A percentile compares a stretch with the other conserved stretches of the same genome.
phyloP scores from a whole-genome alignment of 345 rosid genomes.

The Firmiana major region DNA sequence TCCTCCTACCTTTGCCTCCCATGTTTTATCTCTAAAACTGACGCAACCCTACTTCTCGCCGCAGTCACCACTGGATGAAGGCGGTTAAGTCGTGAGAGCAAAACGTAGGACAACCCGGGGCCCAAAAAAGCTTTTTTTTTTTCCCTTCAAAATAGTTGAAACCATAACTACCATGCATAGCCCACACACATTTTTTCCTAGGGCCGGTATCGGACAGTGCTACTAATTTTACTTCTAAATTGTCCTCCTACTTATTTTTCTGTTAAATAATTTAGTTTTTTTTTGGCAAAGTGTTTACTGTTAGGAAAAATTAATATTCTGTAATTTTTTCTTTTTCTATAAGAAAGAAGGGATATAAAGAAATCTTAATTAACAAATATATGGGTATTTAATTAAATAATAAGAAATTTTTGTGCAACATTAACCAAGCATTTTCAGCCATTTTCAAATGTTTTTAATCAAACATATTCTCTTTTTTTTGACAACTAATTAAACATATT shows the following conservation, averaged over 20 bases:
- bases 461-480: too few species aligned
- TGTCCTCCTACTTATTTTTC: background rate
- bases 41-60: background rate
- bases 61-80: too few species aligned
- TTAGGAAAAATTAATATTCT: background rate
- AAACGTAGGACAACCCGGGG: too few species aligned
- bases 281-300: background rate
- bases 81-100: too few species aligned
- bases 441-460: too few species aligned
- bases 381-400: background rate
- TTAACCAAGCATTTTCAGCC: background rate
- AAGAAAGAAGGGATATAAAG: background rate
- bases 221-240: background rate
- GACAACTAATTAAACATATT: too few species aligned
- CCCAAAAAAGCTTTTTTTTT: background rate
- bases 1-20: slow-evolving; percentile 78
- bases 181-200: background rate
- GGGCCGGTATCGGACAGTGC: background rate
- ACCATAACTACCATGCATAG: background rate
- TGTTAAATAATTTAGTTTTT: too few species aligned
- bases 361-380: too few species aligned
- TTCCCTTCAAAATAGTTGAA: background rate
- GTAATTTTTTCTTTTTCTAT: too few species aligned
- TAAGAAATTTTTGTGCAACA: background rate
- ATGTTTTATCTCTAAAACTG: slow-evolving; percentile 25